A percentile compares a stretch with the other conserved stretches of the same genome.
Evolutionary conservation across 441 rosid genomes (phyloP).

Genomic region (Geranium incanum): DNA sequence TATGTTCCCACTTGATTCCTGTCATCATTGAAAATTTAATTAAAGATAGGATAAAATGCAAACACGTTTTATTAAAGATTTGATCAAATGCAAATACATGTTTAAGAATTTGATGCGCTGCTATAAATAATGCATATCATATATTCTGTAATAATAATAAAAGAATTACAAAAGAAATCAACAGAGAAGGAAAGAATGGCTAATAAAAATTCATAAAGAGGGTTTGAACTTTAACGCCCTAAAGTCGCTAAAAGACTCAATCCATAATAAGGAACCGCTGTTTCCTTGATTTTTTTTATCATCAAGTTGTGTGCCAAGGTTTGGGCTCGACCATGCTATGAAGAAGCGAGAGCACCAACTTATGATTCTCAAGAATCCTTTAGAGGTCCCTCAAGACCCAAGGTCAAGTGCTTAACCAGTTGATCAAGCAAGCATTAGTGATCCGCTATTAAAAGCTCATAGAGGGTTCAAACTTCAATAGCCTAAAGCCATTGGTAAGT

Average conservation of each 20-base stretch:
- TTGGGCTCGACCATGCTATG: no score
- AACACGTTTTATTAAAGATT: background rate
- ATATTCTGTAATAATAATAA: background rate
- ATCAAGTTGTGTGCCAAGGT: no score
- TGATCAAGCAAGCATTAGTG: no score
- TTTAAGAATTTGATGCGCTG: background rate
- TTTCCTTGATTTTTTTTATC: no score
- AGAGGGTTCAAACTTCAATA: no score
- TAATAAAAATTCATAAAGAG: background rate
- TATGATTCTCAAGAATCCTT: no score
- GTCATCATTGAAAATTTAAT: slow-evolving; percentile 31
- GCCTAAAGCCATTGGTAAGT: no score
- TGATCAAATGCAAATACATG: background rate
- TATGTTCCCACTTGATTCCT: slow-evolving; percentile 20
- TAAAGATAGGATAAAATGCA: background rate
- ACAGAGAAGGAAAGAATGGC: background rate
- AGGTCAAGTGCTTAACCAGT: no score
- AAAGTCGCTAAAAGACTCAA: background rate
- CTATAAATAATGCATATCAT: background rate
- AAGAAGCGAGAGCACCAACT: no score
- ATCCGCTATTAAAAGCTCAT: no score
- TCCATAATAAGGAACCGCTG: background rate
- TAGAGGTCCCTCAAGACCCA: no score
- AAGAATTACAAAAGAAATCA: no score
- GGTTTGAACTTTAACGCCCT: background rate